Conservation (phyloP, 78 protist genomes). For the Emiliania huxleyi region DNA sequence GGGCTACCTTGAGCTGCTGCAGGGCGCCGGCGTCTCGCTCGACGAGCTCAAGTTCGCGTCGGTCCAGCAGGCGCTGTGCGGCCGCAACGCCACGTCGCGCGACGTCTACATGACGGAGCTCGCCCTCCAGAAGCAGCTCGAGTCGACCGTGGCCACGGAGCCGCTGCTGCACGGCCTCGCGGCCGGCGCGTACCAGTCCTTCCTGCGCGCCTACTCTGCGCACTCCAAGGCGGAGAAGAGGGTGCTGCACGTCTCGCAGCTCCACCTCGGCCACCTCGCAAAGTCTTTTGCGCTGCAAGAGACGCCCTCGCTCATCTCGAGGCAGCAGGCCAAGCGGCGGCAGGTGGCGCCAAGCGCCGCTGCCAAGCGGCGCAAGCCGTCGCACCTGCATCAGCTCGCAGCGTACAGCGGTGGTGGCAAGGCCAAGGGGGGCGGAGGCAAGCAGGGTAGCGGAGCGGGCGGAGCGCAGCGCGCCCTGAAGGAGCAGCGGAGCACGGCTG, state of each 20-base stretch:
- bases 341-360: neutral
- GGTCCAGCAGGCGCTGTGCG: neutral
- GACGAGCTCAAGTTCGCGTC: neutral
- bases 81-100: neutral
- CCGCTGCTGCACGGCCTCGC: conserved; percentile 10
- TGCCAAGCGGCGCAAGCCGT: neutral
- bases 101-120: neutral
- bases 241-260: neutral
- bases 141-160: neutral
- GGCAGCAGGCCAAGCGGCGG: neutral
- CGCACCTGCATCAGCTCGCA: neutral
- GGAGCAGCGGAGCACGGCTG: too few species aligned
- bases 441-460: too few species aligned
- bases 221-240: conserved; percentile 24
- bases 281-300: conserved; percentile 58
- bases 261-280: conserved; percentile 72
- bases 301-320: conserved; percentile 37
- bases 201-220: conserved; percentile 53
- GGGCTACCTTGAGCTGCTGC: conserved; percentile 26
- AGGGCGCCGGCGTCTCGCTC: neutral
- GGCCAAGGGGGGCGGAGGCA: too few species aligned
- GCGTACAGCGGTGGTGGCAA: neutral
- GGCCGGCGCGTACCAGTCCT: conserved; percentile 62
- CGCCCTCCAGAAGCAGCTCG: conserved; percentile 27
- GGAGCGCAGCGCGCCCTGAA: too few species aligned